A percentile compares a stretch with the other conserved stretches of the same genome.
These are phyloP conservation scores for Gossypioides kirkii DNA, from an alignment of 345 rosid species.

Conservation along the genomic window DNA sequence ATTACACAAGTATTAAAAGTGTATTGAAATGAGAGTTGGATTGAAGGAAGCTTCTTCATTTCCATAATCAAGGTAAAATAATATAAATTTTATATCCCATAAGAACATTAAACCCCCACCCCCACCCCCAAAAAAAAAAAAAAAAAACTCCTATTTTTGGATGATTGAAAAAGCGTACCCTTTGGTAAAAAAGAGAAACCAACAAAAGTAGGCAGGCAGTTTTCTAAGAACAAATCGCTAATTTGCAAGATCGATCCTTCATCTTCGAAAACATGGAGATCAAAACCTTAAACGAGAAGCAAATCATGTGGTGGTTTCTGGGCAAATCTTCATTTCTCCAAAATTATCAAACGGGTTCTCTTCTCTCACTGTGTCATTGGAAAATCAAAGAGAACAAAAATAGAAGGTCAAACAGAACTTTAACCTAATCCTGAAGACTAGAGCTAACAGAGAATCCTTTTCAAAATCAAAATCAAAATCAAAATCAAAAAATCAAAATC, in stretches of 20 bases:
- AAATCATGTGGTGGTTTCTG: no score
- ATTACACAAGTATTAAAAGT: neutral
- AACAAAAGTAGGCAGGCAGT: neutral
- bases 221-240: neutral
- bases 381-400: neutral
- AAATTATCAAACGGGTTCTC: no score
- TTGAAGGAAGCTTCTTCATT: neutral
- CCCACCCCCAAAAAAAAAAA: neutral
- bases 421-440: constrained; percentile 11
- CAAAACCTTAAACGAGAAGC: neutral
- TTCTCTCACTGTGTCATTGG: neutral
- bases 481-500: constrained; percentile 14
- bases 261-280: neutral
- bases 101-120: no score
- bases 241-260: neutral
- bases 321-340: neutral
- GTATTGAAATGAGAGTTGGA: constrained; percentile 5
- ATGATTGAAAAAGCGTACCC: neutral
- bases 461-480: constrained; percentile 13
- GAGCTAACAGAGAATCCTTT: constrained; percentile 12
- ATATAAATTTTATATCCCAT: no score
- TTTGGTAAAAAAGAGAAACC: neutral
- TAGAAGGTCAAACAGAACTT: constrained; percentile 3
- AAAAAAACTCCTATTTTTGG: neutral
- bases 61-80: neutral